Percentiles rank a stretch among this genome's conserved stretches.
These are phyloP conservation scores for Ustilago hordei DNA, from an alignment of 1,284 basidiomycete species.

Conservation along the genomic window DNA sequence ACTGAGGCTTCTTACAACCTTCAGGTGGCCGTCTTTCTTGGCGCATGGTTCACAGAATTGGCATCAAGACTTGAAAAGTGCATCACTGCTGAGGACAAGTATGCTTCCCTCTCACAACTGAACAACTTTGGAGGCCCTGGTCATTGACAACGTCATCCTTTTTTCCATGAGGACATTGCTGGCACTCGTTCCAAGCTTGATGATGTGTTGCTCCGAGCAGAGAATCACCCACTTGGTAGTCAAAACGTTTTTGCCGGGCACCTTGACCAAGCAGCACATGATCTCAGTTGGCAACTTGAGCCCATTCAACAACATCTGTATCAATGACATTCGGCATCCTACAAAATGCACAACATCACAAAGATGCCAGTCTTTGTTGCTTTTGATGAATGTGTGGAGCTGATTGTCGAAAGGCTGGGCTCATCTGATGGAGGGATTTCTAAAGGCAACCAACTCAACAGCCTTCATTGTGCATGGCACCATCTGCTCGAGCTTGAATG, in stretches of 20 bases:
- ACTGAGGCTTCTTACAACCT: not conserved
- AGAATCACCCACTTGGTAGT: not conserved
- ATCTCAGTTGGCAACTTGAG: not conserved
- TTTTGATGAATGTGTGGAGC: conserved; percentile 30
- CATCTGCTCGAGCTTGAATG: conserved; percentile 2
- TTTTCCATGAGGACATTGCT: not conserved
- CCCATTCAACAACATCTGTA: not conserved
- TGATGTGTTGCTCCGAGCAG: not conserved
- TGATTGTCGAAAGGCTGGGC: not conserved
- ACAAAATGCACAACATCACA: not conserved
- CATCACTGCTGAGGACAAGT: not conserved
- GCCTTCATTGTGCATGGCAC: conserved; percentile 23
- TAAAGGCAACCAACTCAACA: not conserved
- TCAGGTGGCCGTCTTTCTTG: conserved; percentile 6
- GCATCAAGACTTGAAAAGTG: not conserved
- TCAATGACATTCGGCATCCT: not conserved
- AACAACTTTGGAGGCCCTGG: not conserved
- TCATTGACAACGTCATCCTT: not conserved
- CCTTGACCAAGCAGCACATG: not conserved
- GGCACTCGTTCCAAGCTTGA: not conserved
- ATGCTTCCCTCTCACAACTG: not conserved
- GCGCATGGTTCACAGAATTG: not conserved
- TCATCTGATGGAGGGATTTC: not conserved
- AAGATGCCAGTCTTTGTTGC: conserved; percentile 14
- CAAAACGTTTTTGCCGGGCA: not conserved